Evolutionary conservation across 305 asterid genomes (phyloP), one percentile per base, ranked within the genome.

Genomic region (Solanum hybrid): DNA sequence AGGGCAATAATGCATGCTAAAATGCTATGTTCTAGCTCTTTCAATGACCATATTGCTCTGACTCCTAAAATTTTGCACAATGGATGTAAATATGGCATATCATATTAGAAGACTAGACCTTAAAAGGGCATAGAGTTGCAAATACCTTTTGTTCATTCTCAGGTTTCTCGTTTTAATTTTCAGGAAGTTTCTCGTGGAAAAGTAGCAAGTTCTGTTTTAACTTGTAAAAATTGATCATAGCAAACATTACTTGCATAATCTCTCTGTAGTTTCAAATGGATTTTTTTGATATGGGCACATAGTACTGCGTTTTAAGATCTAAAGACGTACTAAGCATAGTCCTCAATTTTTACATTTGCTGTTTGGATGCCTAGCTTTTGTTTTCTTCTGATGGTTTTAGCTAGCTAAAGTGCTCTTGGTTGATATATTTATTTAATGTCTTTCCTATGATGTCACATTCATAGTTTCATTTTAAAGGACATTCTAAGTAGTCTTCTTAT

Each of bases 401-500:
- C 77, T 61, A 57, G 45, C 45, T 57, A 85, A 10, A 31, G 77
- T 57, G 7, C 73, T 33, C 87, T 39, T 82, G 36, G 87, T 39
- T 82, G 84, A 78, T 17, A 14, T 20, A 13, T 85, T 85, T 36
- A 17, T 31, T 82, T 36, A 11, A 15, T 72, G 29, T 11, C 13
- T 87, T n/a, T 33, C 14, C 78, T 24, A 11, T 51, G 27, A 34
- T 37, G 41, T 20, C 32, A 5, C 12, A 85, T 57, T 20, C 79
- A 80, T 51, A 68, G 72, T 79, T 83, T 22, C 68, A 24, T 73
- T 31, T 85, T 79, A 79, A 82, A 36, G 83, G 75, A 68, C 36
- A 9, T 83, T 57, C 77, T 85, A 70, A 89, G 83, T 87, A 36
- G 51, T 61, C 91, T 89, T 79, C 32, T 89, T 68, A 87, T 87